A percentile compares a stretch with the other conserved stretches of the same genome.
These are phyloP conservation scores for Hibiscus tridactylites DNA, from an alignment of 345 rosid species.

Conservation along the genomic window DNA sequence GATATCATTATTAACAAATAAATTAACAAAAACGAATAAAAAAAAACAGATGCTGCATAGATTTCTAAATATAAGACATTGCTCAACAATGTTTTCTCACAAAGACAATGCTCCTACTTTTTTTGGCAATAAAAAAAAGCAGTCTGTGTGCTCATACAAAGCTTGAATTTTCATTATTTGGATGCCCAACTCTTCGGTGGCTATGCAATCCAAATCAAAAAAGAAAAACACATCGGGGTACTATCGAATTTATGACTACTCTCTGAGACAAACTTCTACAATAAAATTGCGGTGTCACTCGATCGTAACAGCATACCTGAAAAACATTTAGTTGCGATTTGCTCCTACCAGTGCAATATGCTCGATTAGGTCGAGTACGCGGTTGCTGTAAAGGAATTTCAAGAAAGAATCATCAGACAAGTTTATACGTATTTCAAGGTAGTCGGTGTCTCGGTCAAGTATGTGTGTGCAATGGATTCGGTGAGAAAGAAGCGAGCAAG, in stretches of 20 bases:
- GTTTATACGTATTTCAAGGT: background rate
- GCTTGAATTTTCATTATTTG: conserved; percentile 13
- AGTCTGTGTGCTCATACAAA: background rate
- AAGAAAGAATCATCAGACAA: conserved; percentile 8
- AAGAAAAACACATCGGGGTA: background rate
- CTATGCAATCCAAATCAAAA: conserved; percentile 4
- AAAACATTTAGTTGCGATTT: conserved; percentile 20
- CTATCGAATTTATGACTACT: conserved; percentile 10
- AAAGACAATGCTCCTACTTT: background rate
- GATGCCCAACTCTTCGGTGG: too few species aligned
- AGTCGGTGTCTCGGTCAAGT: background rate
- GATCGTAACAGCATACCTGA: background rate
- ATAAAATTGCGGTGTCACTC: background rate
- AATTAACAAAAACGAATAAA: background rate
- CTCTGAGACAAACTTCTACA: conserved; percentile 7
- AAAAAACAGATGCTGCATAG: background rate
- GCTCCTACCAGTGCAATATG: conserved; percentile 93
- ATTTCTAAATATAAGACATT: background rate
- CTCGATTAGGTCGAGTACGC: conserved; percentile 90
- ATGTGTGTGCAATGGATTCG: background rate
- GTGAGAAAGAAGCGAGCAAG: background rate
- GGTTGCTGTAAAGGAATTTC: conserved; percentile 48
- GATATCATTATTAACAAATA: background rate
- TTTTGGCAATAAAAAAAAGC: background rate
- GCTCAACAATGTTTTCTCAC: background rate